phyloP scores from a whole-genome alignment of 441 rosid genomes.

The Erodium chrysanthum region DNA sequence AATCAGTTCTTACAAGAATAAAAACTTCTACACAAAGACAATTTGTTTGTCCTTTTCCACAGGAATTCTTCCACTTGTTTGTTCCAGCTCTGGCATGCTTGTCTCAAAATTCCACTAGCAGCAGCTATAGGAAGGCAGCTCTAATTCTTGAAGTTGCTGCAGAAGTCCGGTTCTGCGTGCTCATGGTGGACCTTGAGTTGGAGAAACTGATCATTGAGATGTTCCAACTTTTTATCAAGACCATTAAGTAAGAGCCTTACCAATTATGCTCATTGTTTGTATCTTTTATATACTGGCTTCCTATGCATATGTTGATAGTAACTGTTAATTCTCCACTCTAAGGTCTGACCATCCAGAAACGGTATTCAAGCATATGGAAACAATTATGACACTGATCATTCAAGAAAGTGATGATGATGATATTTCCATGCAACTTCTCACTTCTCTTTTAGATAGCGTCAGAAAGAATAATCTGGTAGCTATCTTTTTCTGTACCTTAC shows the following conservation, averaged over 20 bases:
- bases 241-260: constrained; percentile 34
- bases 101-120: neutral
- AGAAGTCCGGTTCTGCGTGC: constrained; percentile 36
- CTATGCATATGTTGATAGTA: no score
- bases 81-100: neutral
- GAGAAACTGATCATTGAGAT: constrained; percentile 40
- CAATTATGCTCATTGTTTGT: neutral
- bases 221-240: constrained; percentile 38
- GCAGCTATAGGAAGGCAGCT: neutral
- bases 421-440: no score
- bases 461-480: no score
- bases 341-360: no score
- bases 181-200: constrained; percentile 63
- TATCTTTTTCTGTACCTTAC: no score
- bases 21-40: neutral
- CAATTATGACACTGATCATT: no score
- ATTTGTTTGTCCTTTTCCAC: neutral
- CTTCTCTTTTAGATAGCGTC: no score
- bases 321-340: no score
- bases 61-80: neutral
- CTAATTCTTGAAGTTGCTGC: constrained; percentile 22
- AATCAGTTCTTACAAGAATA: neutral
- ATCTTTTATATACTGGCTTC: neutral
- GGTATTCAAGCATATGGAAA: no score
- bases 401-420: no score